These are phyloP conservation scores for Fonsecaea monophora DNA, from an alignment of 2,329 filamentous ascomycete genomes.

Conservation along the genomic window DNA sequence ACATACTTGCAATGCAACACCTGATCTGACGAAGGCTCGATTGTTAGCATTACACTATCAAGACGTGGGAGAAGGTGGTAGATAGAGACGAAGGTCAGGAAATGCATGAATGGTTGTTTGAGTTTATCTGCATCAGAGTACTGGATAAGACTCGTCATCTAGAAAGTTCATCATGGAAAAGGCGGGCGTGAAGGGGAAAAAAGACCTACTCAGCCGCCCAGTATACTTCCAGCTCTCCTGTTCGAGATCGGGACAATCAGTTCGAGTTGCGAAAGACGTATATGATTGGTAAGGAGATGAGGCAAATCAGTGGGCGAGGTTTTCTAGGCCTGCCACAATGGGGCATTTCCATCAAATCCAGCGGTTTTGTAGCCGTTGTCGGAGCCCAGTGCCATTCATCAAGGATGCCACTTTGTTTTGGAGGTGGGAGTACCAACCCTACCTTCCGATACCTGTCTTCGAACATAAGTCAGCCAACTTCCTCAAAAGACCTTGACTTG, in stretches of 20 bases:
- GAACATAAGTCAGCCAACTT: conserved; percentile 17
- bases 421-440: conserved; percentile 11
- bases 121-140: conserved; percentile 64
- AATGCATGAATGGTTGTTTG: conserved; percentile 67
- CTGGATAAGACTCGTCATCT: conserved; percentile 72
- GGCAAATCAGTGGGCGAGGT: conserved; percentile 90
- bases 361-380: conserved; percentile 62
- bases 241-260: not conserved
- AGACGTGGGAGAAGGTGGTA: not conserved
- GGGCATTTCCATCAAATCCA: conserved; percentile 83
- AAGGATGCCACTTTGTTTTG: conserved; percentile 52
- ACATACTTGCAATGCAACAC: not conserved
- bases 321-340: conserved; percentile 99
- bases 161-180: conserved; percentile 57
- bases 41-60: not conserved
- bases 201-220: not conserved
- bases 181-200: not conserved
- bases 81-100: conserved; percentile 48
- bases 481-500: not conserved
- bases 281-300: not conserved
- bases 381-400: conserved; percentile 99
- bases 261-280: not conserved
- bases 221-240: not conserved
- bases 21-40: not conserved
- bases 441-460: conserved; percentile 11